These are phyloP conservation scores for Rauvolfia tetraphylla DNA, from an alignment of 257 asterid species.

Conservation along the genomic window DNA sequence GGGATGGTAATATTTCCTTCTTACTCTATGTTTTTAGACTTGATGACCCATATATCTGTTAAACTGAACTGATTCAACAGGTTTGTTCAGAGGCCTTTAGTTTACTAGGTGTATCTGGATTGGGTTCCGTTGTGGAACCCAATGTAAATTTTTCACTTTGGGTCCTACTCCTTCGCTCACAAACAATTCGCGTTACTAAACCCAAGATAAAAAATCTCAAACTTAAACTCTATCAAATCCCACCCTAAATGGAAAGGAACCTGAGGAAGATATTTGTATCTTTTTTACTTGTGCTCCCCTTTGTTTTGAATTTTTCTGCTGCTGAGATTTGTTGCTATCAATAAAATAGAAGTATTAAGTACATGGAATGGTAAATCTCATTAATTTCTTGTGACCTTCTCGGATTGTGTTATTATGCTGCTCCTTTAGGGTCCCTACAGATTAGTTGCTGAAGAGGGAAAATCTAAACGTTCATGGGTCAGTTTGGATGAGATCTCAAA, in stretches of 20 bases:
- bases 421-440: constrained; percentile 85
- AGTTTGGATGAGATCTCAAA: constrained; percentile 88
- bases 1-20: neutral
- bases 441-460: constrained; percentile 95
- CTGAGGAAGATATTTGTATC: neutral
- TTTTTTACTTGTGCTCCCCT: neutral
- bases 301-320: neutral
- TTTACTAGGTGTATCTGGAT: too few species aligned
- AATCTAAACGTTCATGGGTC: constrained; percentile 92
- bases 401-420: constrained; percentile 28
- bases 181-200: too few species aligned
- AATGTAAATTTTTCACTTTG: too few species aligned
- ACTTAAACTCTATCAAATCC: too few species aligned
- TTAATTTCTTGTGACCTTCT: neutral
- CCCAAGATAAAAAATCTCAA: too few species aligned
- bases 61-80: neutral
- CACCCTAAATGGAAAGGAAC: neutral
- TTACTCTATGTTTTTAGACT: neutral
- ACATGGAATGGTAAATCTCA: neutral
- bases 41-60: neutral
- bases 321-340: neutral
- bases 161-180: too few species aligned
- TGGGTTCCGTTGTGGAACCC: too few species aligned
- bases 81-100: neutral
- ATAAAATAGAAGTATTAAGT: neutral